Percentiles rank a stretch among this genome's conserved stretches.
These are phyloP conservation scores for Clarireedia paspali DNA, from an alignment of 2,329 filamentous ascomycete genomes.

Conservation along the genomic window DNA sequence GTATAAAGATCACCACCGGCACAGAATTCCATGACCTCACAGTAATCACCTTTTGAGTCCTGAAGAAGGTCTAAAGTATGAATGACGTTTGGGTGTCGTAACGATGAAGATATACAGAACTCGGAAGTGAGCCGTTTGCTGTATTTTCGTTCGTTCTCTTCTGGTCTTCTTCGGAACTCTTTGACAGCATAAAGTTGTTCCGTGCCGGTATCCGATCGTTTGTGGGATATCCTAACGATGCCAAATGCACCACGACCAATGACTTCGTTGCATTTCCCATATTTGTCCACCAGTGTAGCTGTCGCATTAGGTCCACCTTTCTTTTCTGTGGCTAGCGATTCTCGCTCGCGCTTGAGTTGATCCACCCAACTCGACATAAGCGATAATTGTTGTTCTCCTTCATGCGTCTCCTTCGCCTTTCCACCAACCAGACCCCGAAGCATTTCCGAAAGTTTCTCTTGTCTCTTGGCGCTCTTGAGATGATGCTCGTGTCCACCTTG, in stretches of 20 bases:
- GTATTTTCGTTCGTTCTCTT: slow-evolving; percentile 95
- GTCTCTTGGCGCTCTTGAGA: slow-evolving; percentile 80
- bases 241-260: slow-evolving; percentile 95
- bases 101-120: slow-evolving; percentile 95
- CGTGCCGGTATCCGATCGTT: slow-evolving; percentile 72
- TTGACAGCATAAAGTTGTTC: slow-evolving; percentile 97
- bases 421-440: slow-evolving; percentile 75
- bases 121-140: slow-evolving; percentile 95
- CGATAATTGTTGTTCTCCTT: slow-evolving; percentile 73
- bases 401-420: slow-evolving; percentile 61
- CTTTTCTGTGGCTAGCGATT: slow-evolving; percentile 66
- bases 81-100: slow-evolving; percentile 96
- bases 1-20: slow-evolving; percentile 95
- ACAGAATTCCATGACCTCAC: slow-evolving; percentile 99
- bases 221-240: slow-evolving; percentile 95
- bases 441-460: slow-evolving; percentile 92
- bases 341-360: slow-evolving; percentile 81
- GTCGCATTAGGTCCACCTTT: slow-evolving; percentile 68
- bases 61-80: slow-evolving; percentile 93
- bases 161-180: slow-evolving; percentile 88
- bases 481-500: slow-evolving; percentile 77
- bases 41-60: slow-evolving; percentile 95
- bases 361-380: slow-evolving; percentile 96
- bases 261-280: slow-evolving; percentile 96
- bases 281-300: slow-evolving; percentile 84